A percentile compares a stretch with the other conserved stretches of the same genome.
Conservation (phyloP, 257 asterid species). For the Solanum ossicruentum region DNA sequence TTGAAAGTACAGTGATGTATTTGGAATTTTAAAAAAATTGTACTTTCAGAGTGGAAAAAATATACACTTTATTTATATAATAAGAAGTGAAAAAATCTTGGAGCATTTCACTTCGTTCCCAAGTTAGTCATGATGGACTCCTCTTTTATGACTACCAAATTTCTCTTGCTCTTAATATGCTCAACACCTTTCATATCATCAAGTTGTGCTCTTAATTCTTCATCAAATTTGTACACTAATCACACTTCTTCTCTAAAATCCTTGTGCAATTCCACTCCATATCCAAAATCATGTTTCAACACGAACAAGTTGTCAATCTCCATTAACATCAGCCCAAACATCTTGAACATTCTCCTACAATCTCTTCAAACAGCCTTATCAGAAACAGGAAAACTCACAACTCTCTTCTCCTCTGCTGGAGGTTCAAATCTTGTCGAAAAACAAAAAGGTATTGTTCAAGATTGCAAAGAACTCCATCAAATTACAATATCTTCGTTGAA, state of each 20-base stretch:
- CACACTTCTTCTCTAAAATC: conserved; percentile 14
- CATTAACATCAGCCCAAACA: conserved; percentile 36
- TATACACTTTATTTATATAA: background rate
- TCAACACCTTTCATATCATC: background rate
- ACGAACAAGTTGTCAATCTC: conserved; percentile 53
- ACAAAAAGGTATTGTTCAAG: conserved; percentile 58
- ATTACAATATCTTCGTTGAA: conserved; percentile 41
- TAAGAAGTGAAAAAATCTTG: background rate
- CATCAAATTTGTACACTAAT: conserved; percentile 3
- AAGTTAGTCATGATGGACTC: background rate
- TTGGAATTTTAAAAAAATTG: too few relatives aligned
- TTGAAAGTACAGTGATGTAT: too few relatives aligned
- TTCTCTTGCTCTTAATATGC: background rate
- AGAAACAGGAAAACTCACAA: conserved; percentile 32
- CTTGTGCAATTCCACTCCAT: conserved; percentile 58
- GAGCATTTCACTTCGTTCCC: background rate
- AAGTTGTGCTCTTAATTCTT: conserved; percentile 8
- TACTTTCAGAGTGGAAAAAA: too few relatives aligned
- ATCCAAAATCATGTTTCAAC: conserved; percentile 46
- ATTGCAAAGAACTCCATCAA: conserved; percentile 63
- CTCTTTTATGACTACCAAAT: background rate
- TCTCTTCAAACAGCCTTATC: conserved; percentile 49
- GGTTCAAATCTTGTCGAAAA: conserved; percentile 31
- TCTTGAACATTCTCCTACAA: conserved; percentile 35
- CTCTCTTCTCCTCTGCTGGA: conserved; percentile 22